These are phyloP conservation scores for Phytophthora ohioensis DNA, from an alignment of 352 stramenopile genomes.

Conservation along the genomic window DNA sequence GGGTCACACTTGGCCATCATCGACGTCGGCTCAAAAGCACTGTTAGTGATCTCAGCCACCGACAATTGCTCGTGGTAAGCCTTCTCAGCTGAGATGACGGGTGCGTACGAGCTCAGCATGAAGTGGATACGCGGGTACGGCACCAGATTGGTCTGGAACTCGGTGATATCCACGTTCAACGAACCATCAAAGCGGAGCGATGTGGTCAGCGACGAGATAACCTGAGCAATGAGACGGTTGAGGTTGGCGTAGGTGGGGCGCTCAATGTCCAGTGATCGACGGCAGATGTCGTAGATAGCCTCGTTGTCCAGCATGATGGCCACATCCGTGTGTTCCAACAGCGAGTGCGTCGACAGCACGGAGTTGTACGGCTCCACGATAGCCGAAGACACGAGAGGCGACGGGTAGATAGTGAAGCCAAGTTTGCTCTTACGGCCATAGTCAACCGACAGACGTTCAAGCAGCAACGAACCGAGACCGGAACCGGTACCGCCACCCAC, in stretches of 20 bases:
- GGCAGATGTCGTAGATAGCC: background rate
- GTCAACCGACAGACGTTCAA: constrained; percentile 97
- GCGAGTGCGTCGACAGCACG: constrained; percentile 88
- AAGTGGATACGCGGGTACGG: too few species aligned
- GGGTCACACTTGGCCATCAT: constrained; percentile 81
- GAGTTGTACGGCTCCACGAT: constrained; percentile 99
- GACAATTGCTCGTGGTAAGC: constrained; percentile 30
- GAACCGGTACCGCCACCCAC: constrained; percentile 98
- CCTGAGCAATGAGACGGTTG: constrained; percentile 96
- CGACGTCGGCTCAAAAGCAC: constrained; percentile 93
- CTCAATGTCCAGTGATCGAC: background rate
- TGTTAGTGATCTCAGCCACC: constrained; percentile 93
- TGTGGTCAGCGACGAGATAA: constrained; percentile 96
- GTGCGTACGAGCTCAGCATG: too few species aligned
- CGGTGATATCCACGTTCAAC: constrained; percentile 97
- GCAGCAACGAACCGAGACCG: constrained; percentile 96
- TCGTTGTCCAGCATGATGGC: background rate
- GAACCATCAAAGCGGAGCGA: constrained; percentile 49
- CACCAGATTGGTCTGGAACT: constrained; percentile 75
- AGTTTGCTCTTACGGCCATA: constrained; percentile 98
- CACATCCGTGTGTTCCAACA: background rate
- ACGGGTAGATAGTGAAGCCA: constrained; percentile 97
- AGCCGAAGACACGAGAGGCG: constrained; percentile 96
- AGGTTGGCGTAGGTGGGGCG: constrained; percentile 83
- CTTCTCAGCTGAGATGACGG: too few species aligned